Evolutionary conservation across 225 moss, liverwort and hornwort species (phyloP).

Genomic region (Sphagnum tenellum): DNA sequence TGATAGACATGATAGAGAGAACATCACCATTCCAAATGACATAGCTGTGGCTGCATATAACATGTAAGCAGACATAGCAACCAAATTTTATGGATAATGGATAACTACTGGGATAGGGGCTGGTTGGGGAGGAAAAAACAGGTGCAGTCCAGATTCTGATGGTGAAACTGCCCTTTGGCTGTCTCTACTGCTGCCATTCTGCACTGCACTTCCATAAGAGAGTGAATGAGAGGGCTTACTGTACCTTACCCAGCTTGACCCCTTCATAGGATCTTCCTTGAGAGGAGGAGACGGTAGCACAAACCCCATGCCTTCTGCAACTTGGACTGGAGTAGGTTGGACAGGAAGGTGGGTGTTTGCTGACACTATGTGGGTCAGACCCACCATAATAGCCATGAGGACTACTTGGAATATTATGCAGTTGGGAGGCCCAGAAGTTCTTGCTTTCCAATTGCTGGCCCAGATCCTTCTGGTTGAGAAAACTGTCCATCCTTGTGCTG

Average conservation of each 20-base stretch:
- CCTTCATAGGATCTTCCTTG: conserved; percentile 36
- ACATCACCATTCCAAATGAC: not conserved
- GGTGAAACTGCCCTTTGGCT: conserved; percentile 73
- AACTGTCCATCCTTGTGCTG: too few species aligned
- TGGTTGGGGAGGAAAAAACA: conserved; percentile 80
- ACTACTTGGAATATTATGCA: conserved; percentile 41
- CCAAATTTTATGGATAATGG: not conserved
- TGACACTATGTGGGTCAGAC: conserved; percentile 11
- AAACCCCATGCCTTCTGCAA: conserved; percentile 65
- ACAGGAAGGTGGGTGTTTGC: conserved; percentile 61
- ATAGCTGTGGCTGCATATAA: not conserved
- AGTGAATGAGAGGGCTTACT: conserved; percentile 24
- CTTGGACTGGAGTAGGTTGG: conserved; percentile 82
- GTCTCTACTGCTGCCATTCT: conserved; percentile 43
- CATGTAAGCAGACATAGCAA: not conserved
- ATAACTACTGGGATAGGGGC: conserved; percentile 55
- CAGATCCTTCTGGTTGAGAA: conserved; percentile 26
- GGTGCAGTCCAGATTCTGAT: conserved; percentile 27
- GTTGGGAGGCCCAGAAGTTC: conserved; percentile 36
- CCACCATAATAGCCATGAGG: conserved; percentile 36
- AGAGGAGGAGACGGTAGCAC: conserved; percentile 32
- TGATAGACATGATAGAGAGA: not conserved
- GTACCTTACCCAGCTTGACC: conserved; percentile 57
- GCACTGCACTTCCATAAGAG: conserved; percentile 55
- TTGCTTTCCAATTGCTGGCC: conserved; percentile 43